These are phyloP conservation scores for Boletus subcaerulescens DNA, from an alignment of 768 basidiomycete species.

Conservation along the genomic window DNA sequence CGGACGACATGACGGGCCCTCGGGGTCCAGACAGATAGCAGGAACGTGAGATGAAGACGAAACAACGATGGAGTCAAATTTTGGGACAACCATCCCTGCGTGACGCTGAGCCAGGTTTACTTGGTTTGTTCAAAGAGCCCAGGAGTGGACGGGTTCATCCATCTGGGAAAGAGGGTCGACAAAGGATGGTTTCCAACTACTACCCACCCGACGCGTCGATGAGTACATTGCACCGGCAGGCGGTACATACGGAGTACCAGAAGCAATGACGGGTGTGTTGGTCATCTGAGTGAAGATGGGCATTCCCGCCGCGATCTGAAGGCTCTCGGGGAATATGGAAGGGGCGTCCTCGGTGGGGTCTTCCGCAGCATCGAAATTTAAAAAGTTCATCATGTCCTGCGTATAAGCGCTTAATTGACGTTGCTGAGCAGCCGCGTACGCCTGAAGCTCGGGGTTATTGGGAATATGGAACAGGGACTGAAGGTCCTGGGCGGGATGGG, in stretches of 20 bases:
- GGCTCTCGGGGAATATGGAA: background rate
- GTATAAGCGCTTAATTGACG: slow-evolving; percentile 23
- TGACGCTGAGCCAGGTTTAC: background rate
- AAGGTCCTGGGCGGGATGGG: slow-evolving; percentile 10
- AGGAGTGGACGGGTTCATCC: slow-evolving; percentile 32
- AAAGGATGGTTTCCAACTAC: slow-evolving; percentile 42
- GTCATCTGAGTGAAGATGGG: slow-evolving; percentile 30
- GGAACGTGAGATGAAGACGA: background rate
- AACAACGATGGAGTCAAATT: slow-evolving; percentile 13
- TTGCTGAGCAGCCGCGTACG: slow-evolving; percentile 11
- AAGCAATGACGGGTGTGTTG: slow-evolving; percentile 6
- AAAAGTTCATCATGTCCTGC: slow-evolving; percentile 36
- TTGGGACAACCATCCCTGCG: background rate
- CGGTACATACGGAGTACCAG: slow-evolving; percentile 41
- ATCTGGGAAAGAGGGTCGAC: slow-evolving; percentile 18
- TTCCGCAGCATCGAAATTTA: slow-evolving; percentile 35
- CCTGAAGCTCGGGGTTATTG: slow-evolving; percentile 9
- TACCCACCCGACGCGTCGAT: slow-evolving; percentile 53
- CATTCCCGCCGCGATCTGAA: slow-evolving; percentile 17
- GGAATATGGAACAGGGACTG: slow-evolving; percentile 20
- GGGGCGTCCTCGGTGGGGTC: slow-evolving; percentile 4
- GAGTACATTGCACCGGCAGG: slow-evolving; percentile 52
- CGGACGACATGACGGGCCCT: slow-evolving; percentile 1
- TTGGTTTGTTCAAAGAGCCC: slow-evolving; percentile 21
- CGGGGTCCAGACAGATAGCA: slow-evolving; percentile 2